Conservation (phyloP, 495 filamentous ascomycete genomes). For the Aspergillus saccharolyticus region DNA sequence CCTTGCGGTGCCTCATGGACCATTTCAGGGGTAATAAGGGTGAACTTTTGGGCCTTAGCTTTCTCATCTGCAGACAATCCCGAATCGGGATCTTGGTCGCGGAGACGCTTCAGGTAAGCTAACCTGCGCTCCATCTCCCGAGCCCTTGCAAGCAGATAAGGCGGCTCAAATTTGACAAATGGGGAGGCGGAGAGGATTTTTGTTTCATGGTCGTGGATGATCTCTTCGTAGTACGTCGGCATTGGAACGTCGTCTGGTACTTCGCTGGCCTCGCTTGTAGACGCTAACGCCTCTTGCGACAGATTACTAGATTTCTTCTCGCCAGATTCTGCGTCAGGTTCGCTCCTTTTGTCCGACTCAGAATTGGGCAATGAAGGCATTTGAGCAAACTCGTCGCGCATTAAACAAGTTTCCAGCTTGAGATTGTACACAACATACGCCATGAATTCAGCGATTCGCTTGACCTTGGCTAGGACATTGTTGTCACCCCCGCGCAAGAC, state of each 20-base stretch:
- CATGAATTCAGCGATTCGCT: slow-evolving; percentile 97
- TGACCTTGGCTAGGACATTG: slow-evolving; percentile 67
- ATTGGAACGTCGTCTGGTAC: slow-evolving; percentile 82
- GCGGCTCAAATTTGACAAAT: slow-evolving; percentile 90
- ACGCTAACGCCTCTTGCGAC: slow-evolving; percentile 14
- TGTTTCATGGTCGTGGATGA: slow-evolving; percentile 87
- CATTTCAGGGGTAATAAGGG: slow-evolving; percentile 91
- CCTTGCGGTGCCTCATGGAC: slow-evolving; percentile 73
- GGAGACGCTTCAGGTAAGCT: slow-evolving; percentile 70
- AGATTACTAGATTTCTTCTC: slow-evolving; percentile 17
- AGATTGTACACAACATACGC: slow-evolving; percentile 97
- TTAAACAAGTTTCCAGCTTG: slow-evolving; percentile 90
- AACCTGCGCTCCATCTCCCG: slow-evolving; percentile 84
- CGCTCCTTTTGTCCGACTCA: slow-evolving; percentile 17
- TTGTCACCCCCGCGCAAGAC: slow-evolving; percentile 80
- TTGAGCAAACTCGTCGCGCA: slow-evolving; percentile 91
- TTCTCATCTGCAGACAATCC: slow-evolving; percentile 55
- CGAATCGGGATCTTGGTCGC: slow-evolving; percentile 64
- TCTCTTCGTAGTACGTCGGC: slow-evolving; percentile 88
- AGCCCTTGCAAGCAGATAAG: slow-evolving; percentile 85
- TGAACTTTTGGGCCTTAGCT: slow-evolving; percentile 62
- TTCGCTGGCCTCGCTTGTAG: slow-evolving; percentile 43
- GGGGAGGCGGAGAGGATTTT: slow-evolving; percentile 94
- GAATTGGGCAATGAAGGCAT: slow-evolving; percentile 61
- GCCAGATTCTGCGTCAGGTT: slow-evolving; percentile 9